Evolutionary conservation across 106 monocot species (phyloP), one percentile per base, ranked within the genome.

Genomic region (Dendrobium huoshanense): DNA sequence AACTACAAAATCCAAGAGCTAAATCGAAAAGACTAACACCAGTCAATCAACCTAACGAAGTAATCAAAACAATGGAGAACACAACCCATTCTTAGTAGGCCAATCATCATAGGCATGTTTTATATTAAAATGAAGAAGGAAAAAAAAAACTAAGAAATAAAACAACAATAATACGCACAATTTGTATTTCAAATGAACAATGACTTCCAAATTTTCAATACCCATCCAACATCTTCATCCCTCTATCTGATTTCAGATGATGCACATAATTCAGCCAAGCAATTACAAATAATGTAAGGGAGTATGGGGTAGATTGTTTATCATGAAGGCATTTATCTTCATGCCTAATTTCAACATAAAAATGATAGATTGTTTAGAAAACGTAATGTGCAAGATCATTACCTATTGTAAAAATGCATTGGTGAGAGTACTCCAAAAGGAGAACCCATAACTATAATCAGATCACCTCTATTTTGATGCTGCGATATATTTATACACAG

Each of bases 361-460:
- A 70, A 31, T 4, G 3, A 10, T 11, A 70, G 31, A 27, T 13
- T 33, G 31, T 70, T 25, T 25, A 29, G 10, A 27, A 67, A 67
- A 67, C 2, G 19, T 27, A 29, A 29, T 25, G 27, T 67, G 8
- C 67, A 68, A 68, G 48, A 58, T n/a, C 6, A 19, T 79, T 85
- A 91, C 97, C 94, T 94, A 82, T 98, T 98, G 77, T 89, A 88
- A 87, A 97, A 98, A 72, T 98, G 94, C 10, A 79, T 80, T 16
- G 92, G 92, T 45, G 97, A 94, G 77, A 98, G 65, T 31, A 91
- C 75, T 61, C 97, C 97, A 84, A 98, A 98, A 75, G 97, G 97
- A 73, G 97, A 98, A 70, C 97, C 97, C 79, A 89, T 87, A 41
- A 88, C 88, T 20, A 98, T 80, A 84, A 98, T 85, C 77, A 82